Evolutionary conservation across 768 basidiomycete species (phyloP).

Genomic region (Myochromella boudieri): DNA sequence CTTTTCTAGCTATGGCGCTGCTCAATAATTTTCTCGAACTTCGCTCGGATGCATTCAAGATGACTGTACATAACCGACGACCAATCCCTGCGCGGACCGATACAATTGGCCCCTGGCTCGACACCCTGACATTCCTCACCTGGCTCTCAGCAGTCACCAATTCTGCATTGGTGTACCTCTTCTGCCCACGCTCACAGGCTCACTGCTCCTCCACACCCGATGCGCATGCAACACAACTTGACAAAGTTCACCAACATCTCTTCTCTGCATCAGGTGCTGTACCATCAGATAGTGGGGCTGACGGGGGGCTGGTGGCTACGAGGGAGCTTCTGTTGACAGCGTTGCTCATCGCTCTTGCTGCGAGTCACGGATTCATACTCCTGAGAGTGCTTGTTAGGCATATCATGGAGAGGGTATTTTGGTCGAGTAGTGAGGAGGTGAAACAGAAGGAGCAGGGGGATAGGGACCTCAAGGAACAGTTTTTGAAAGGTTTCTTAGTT

Average conservation of each 20-base stretch:
- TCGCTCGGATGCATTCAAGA: constrained; percentile 94
- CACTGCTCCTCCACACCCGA: constrained; percentile 17
- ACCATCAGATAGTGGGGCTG: constrained; percentile 11
- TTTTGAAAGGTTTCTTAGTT: constrained; percentile 29
- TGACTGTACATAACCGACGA: constrained; percentile 78
- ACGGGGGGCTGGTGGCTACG: constrained; percentile 32
- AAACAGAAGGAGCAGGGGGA: constrained; percentile 56
- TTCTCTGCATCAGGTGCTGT: constrained; percentile 19
- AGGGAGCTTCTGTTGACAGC: constrained; percentile 60
- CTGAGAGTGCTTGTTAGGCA: constrained; percentile 62
- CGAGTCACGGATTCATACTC: constrained; percentile 86
- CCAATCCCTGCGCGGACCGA: constrained; percentile 88
- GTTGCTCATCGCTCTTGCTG: constrained; percentile 70
- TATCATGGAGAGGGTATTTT: constrained; percentile 71
- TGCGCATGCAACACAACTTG: constrained; percentile 18
- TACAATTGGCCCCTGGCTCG: constrained; percentile 93
- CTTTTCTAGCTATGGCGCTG: constrained; percentile 65
- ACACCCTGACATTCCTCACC: constrained; percentile 81
- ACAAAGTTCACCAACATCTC: constrained; percentile 28
- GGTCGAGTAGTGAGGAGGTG: constrained; percentile 73
- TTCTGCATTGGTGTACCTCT: constrained; percentile 88
- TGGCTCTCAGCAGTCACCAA: constrained; percentile 91
- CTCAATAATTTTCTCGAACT: constrained; percentile 93
- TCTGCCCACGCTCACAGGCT: constrained; percentile 39
- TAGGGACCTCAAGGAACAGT: constrained; percentile 40